Base-by-base conservation (phyloP, 2,329 filamentous ascomycete species). In the Fusarium sacchari region DNA sequence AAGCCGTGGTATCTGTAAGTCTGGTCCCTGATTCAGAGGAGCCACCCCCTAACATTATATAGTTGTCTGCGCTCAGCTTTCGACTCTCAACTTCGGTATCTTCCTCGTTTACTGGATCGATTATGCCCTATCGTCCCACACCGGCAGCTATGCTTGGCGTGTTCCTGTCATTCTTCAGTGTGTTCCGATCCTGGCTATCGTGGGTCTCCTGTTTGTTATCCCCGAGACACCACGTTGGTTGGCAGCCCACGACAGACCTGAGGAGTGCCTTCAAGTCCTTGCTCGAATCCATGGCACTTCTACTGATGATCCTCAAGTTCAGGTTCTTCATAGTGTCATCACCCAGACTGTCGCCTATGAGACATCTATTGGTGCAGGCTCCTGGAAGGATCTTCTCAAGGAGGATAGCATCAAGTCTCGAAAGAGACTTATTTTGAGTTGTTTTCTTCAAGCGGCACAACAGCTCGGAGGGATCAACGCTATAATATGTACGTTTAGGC, bases 391-490 rank as follows among this genome's bases (percentile, higher is more conserved):
- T 20, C 67, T 83, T 2, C 69, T 83, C 8, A 77, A 75, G 26
- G 75, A 78, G 4, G 81, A 83, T 26, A 64, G 72, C n/a, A 80
- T 82, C 64, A 79, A 81, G 62, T 80, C 78, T 14, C 78, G 75
- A 30, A 74, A 59, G n/a, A 58, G 82, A 11, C 72, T 83, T 0
- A 46, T 82, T 13, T 74, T 83, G 42, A 78, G 80, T 5, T 82
- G 80, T n/a, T 71, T 69, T 1, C 76, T 81, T 0, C 79, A 82
- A 22, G 64, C 64, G 0, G 77, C 80, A 56, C 86, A 87, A 64
- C 86, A 88, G 37, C 79, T 88, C 4, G 82, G 83, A 10, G 86
- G 86, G 6, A 87, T 86, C 67, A 88, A 87, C 39, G 83, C 84
- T 8, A 82, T 86, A 34, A 86, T 85, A 26, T 87, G 79, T 80